Evolutionary conservation across 2,329 filamentous ascomycete species (phyloP).

Genomic region (Metarhizium brunneum): DNA sequence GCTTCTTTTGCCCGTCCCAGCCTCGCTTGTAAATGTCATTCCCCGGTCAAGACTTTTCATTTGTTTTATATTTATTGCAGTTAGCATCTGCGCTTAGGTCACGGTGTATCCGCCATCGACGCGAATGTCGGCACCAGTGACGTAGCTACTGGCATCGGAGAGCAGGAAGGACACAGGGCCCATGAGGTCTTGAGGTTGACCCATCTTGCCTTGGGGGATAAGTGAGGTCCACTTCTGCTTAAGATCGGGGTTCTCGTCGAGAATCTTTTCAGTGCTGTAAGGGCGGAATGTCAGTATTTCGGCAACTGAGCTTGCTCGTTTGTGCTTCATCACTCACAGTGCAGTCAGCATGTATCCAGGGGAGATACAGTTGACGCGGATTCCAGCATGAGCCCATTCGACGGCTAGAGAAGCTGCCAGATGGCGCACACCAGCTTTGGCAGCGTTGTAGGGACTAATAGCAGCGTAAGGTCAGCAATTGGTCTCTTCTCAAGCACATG

Average conservation of each 20-base stretch:
- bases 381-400: conserved; percentile 82
- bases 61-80: neutral
- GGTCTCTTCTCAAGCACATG: neutral
- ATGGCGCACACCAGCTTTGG: conserved; percentile 88
- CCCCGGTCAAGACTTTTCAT: neutral
- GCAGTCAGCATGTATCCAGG: conserved; percentile 96
- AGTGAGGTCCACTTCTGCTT: conserved; percentile 84
- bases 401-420: conserved; percentile 80
- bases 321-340: conserved; percentile 48
- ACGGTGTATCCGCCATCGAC: conserved; percentile 88
- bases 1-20: neutral
- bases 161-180: conserved; percentile 82
- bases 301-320: neutral
- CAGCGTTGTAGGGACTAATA: conserved; percentile 70
- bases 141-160: conserved; percentile 68
- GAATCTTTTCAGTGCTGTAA: conserved; percentile 77
- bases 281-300: neutral
- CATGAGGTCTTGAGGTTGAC: conserved; percentile 83
- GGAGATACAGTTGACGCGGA: conserved; percentile 90
- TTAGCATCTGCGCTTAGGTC: conserved; percentile 37
- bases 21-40: neutral
- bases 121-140: conserved; percentile 64
- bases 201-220: conserved; percentile 92
- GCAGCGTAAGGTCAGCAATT: neutral
- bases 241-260: conserved; percentile 85